These are phyloP conservation scores for Hypoxylon sp. DNA, from an alignment of 2,329 filamentous ascomycete species.

Conservation along the genomic window DNA sequence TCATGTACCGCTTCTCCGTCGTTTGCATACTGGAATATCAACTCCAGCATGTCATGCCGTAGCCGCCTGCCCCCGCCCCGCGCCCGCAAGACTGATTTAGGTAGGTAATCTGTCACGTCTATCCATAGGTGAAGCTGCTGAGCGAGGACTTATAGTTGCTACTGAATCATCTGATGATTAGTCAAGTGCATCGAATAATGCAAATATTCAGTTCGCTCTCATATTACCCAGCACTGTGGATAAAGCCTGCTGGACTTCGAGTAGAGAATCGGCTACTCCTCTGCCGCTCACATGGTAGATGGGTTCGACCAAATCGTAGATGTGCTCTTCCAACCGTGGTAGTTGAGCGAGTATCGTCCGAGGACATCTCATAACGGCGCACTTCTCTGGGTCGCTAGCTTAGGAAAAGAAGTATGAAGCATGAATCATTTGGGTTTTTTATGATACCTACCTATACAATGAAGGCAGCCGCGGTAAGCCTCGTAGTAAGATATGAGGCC, in stretches of 20 bases:
- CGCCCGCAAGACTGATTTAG: conserved; percentile 11
- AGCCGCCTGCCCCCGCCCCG: conserved; percentile 20
- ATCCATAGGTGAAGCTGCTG: conserved; percentile 37
- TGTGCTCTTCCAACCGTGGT: conserved; percentile 21
- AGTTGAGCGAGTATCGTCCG: conserved; percentile 33
- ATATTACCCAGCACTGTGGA: conserved; percentile 11
- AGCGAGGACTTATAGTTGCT: conserved; percentile 25
- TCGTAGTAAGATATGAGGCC: conserved; percentile 20
- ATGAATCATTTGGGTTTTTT: conserved; percentile 9
- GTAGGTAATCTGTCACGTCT: conserved; percentile 33
- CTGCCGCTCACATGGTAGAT: conserved; percentile 32
- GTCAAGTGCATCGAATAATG: conserved; percentile 31
- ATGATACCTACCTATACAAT: conserved; percentile 29
- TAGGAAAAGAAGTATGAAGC: conserved; percentile 39
- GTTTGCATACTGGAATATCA: conserved; percentile 36
- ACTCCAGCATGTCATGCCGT: conserved; percentile 21
- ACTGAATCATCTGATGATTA: conserved; percentile 26
- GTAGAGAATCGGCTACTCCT: conserved; percentile 28
- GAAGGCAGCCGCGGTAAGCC: conserved; percentile 28
- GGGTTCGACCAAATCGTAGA: conserved; percentile 30
- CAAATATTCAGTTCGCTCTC: conserved; percentile 13
- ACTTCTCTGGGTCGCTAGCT: conserved; percentile 31
- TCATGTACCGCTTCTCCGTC: conserved; percentile 31
- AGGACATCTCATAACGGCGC: conserved; percentile 16
- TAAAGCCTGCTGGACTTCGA: conserved; percentile 22